Percentiles rank a stretch among this genome's conserved stretches.
phyloP scores from a whole-genome alignment of 495 filamentous ascomycete genomes.

The Glonium stellatum region DNA sequence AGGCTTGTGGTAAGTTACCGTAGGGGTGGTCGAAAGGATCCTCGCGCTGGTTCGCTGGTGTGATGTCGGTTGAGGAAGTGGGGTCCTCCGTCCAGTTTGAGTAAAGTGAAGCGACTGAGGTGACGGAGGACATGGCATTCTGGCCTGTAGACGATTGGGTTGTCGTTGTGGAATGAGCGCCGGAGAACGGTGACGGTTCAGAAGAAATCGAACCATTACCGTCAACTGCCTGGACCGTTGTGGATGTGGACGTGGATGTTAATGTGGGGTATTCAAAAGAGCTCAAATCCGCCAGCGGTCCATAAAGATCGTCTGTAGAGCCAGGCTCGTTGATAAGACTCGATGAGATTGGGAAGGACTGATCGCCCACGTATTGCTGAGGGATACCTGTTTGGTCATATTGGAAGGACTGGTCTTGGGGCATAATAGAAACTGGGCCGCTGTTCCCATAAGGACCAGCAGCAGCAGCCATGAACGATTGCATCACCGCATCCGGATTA shows the following conservation, averaged over 20 bases:
- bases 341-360: slow-evolving; percentile 9
- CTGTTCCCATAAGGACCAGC: slow-evolving; percentile 17
- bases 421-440: slow-evolving; percentile 5
- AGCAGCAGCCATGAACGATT: slow-evolving; percentile 24
- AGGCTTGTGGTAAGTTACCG: slow-evolving; percentile 17
- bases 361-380: slow-evolving; percentile 10
- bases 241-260: slow-evolving; percentile 12
- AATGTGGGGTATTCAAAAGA: slow-evolving; percentile 13
- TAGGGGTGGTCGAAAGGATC: slow-evolving; percentile 18
- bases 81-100: slow-evolving; percentile 25
- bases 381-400: slow-evolving; percentile 20
- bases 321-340: slow-evolving; percentile 10
- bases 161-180: slow-evolving; percentile 19
- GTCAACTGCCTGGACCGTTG: slow-evolving; percentile 14
- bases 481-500: slow-evolving; percentile 19
- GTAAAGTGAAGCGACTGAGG: slow-evolving; percentile 22
- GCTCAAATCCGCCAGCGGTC: slow-evolving; percentile 7
- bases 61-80: slow-evolving; percentile 10
- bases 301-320: slow-evolving; percentile 8
- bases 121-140: slow-evolving; percentile 19
- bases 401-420: slow-evolving; percentile 12
- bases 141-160: slow-evolving; percentile 20
- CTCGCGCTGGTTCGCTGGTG: slow-evolving; percentile 10
- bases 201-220: slow-evolving; percentile 21
- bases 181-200: slow-evolving; percentile 27